Conservation (phyloP, 768 basidiomycete genomes). For the Phanerochaete sordida region DNA sequence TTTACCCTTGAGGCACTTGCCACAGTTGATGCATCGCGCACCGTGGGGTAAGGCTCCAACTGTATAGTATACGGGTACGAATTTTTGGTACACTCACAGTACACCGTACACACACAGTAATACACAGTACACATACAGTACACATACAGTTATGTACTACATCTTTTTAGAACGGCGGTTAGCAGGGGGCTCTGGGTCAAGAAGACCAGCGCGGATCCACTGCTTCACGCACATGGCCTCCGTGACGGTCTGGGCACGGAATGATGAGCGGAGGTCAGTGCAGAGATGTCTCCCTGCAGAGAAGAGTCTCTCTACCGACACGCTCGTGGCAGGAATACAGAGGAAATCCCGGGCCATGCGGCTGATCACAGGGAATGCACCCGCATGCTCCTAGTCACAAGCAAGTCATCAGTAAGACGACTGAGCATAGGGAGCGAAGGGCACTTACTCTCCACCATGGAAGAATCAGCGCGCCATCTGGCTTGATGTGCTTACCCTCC, state of each 20-base stretch:
- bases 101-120: conserved; percentile 4
- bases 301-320: conserved; percentile 4
- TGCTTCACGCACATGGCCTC: conserved; percentile 4
- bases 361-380: background rate
- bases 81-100: too few species aligned
- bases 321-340: background rate
- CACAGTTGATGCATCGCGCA: too few species aligned
- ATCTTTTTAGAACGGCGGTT: background rate
- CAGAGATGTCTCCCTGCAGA: background rate
- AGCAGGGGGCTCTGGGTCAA: background rate
- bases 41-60: conserved; percentile 12
- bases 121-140: background rate
- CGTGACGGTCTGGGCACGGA: conserved; percentile 1
- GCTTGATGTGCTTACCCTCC: background rate
- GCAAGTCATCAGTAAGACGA: background rate
- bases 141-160: background rate
- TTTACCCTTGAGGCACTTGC: too few species aligned
- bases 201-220: background rate
- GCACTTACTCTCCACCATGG: background rate
- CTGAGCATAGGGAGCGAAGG: too few species aligned
- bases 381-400: conserved; percentile 3
- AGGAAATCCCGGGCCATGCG: conserved; percentile 1
- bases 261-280: background rate
- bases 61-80: background rate
- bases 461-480: background rate